phyloP scores from a whole-genome alignment of 768 basidiomycete genomes.

The Dioszegia aurantiaca region DNA sequence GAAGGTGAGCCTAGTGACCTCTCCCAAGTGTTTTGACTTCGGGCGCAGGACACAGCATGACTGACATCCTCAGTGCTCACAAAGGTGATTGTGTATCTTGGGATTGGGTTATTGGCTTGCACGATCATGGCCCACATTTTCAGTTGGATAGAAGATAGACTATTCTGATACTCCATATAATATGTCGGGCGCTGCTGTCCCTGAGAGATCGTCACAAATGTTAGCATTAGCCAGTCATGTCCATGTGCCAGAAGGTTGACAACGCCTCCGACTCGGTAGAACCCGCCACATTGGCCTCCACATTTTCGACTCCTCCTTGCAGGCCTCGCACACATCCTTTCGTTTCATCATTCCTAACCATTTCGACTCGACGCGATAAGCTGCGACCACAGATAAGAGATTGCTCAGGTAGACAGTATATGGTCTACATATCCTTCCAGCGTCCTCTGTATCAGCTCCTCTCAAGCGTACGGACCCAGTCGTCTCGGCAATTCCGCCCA shows the following conservation, averaged over 20 bases:
- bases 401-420: not conserved
- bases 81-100: slow-evolving; percentile 84
- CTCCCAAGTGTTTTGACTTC: not conserved
- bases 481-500: slow-evolving; percentile 5
- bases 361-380: slow-evolving; percentile 5
- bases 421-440: not conserved
- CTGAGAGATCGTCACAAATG: too few relatives aligned
- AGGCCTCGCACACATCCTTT: not conserved
- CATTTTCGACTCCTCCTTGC: slow-evolving; percentile 8
- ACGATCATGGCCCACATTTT: slow-evolving; percentile 59
- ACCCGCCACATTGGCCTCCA: slow-evolving; percentile 12
- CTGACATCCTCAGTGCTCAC: slow-evolving; percentile 65
- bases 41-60: too few relatives aligned
- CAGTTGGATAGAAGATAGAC: slow-evolving; percentile 24
- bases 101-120: slow-evolving; percentile 70
- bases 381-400: not conserved
- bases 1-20: slow-evolving; percentile 23
- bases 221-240: too few relatives aligned
- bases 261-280: too few relatives aligned
- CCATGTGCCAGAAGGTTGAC: not conserved
- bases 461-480: too few relatives aligned
- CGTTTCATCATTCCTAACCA: not conserved
- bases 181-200: too few relatives aligned
- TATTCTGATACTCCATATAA: slow-evolving; percentile 1
- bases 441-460: not conserved